Base-by-base conservation (phyloP, 768 basidiomycete genomes). In the Phlebiopsis flavidoalba region DNA sequence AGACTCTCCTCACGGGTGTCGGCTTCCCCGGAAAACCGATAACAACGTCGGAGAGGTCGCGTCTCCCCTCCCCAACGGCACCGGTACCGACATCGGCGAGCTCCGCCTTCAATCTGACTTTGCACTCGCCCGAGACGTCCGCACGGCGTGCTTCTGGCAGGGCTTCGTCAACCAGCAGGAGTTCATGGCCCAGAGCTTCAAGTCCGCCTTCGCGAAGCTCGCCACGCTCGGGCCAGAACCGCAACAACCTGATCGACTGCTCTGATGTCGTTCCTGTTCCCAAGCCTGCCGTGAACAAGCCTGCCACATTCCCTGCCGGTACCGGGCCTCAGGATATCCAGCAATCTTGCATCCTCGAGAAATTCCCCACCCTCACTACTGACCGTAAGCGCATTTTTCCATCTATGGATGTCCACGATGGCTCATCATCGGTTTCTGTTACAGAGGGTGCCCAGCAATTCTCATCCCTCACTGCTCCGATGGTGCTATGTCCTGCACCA, bases 121-220 rank as follows among this genome's bases (percentile, higher is more conserved):
- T 45, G 43, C 65, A 48, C 52, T 71, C 49, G 69, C 70, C 21
- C 70, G 70, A 17, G 70, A 71, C 62, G 57, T 63, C 15, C 63
- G 69, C 35, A 71, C 70, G 43, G 69, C 70, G 43, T 71, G 70
- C 62, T 63, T 65, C 49, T 71, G 70, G 70, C 70, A 71, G 60
- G 60, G 63, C n/a, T 68, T 71, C 60, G 68, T 65, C 60, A 58
- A 70, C 62, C 66, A 70, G 57, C 46, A 53, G 8, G 64, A 66
- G 59, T 62, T 70, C 43, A 57, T 58, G 54, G 53, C 51, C 35
- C 19, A 51, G 5, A 46, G 40, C 24, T 66, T 66, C 63, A 53
- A 61, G 53, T 52, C 50, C 43, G 62, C 59, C 21, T 58, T 64
- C 52, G n/a, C 17, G 10, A 62, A 62, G 40, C 53, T 66, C 52